A percentile compares a stretch with the other conserved stretches of the same genome.
phyloP scores from a whole-genome alignment of 1,139 yeast genomes.

The Pichia sp. region DNA sequence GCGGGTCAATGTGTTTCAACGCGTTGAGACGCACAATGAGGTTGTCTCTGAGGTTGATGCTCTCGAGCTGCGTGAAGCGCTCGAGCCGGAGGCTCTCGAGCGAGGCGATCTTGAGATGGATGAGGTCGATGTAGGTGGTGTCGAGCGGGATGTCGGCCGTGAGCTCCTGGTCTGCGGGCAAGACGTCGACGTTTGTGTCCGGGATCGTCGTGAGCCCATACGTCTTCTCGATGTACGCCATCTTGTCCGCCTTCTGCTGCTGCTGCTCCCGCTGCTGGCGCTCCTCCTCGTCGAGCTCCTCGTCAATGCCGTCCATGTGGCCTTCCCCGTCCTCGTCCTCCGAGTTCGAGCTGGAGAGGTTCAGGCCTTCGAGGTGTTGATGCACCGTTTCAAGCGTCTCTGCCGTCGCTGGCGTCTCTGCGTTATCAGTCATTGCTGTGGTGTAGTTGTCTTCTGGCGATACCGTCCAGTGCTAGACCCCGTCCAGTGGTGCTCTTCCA shows the following conservation, averaged over 20 bases:
- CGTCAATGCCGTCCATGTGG: constrained; percentile 14
- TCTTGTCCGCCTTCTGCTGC: constrained; percentile 14
- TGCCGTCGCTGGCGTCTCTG: neutral
- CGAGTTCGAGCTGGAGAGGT: constrained; percentile 1
- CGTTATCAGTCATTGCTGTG: neutral
- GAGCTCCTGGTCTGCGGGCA: constrained; percentile 53
- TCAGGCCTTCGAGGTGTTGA: neutral
- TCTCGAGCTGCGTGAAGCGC: constrained; percentile 54
- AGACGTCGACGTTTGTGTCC: constrained; percentile 43
- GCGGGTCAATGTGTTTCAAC: constrained; percentile 50
- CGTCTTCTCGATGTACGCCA: constrained; percentile 20
- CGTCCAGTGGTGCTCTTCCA: no score
- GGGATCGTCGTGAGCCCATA: constrained; percentile 42
- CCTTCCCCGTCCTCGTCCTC: constrained; percentile 7
- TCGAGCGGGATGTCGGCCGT: constrained; percentile 60
- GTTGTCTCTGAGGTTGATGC: constrained; percentile 79
- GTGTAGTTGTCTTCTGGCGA: no score
- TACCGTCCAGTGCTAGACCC: no score
- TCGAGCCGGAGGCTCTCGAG: constrained; percentile 60
- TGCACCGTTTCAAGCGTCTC: neutral
- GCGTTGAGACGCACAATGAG: constrained; percentile 69
- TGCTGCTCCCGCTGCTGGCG: constrained; percentile 11
- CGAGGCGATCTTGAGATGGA: constrained; percentile 71
- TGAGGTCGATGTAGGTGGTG: constrained; percentile 63
- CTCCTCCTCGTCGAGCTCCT: constrained; percentile 19